Conservation (phyloP, 768 basidiomycete genomes). For the Macrolepiota dolichaula region DNA sequence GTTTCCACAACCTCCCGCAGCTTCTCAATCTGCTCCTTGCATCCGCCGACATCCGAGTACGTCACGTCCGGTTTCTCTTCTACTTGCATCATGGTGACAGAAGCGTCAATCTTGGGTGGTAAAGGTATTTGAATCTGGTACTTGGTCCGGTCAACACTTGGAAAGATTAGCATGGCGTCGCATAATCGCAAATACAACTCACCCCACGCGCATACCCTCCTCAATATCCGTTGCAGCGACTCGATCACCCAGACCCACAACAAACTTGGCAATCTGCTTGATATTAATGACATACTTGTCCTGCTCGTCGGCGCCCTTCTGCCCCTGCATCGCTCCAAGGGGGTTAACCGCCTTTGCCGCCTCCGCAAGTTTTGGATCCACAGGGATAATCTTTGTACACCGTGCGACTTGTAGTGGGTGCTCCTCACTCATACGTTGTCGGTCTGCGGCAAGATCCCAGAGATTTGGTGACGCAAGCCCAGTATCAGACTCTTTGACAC, state of each 20-base stretch:
- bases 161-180: constrained; percentile 3
- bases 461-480: constrained; percentile 95
- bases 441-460: constrained; percentile 95
- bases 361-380: constrained; percentile 73
- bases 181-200: constrained; percentile 26
- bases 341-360: constrained; percentile 79
- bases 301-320: constrained; percentile 97
- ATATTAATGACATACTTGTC: constrained; percentile 99
- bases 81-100: constrained; percentile 99
- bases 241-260: constrained; percentile 93
- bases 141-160: constrained; percentile 90
- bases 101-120: constrained; percentile 98
- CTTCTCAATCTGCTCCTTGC: constrained; percentile 99
- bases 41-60: constrained; percentile 96
- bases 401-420: constrained; percentile 96
- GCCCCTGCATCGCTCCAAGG: constrained; percentile 72
- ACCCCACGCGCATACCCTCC: constrained; percentile 99
- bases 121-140: constrained; percentile 99
- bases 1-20: constrained; percentile 97
- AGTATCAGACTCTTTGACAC: constrained; percentile 98
- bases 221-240: constrained; percentile 98
- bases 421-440: constrained; percentile 86
- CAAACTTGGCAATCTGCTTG: constrained; percentile 99
- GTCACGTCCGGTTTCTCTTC: constrained; percentile 99
- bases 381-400: constrained; percentile 95